Base-by-base conservation (phyloP, 1,284 basidiomycete genomes). In the Pisolithus thermaeus region DNA sequence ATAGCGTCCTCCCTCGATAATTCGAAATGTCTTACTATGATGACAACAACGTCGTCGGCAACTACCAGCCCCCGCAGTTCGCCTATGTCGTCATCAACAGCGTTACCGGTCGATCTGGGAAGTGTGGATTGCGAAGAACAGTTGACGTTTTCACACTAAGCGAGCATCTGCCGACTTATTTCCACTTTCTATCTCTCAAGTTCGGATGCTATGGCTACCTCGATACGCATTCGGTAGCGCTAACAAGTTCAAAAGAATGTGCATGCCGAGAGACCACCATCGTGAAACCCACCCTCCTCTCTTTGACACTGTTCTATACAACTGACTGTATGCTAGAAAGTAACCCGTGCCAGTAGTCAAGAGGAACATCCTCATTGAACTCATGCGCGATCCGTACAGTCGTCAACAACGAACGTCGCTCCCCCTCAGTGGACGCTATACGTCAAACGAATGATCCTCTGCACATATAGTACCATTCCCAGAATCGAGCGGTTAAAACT, bases 381-480 rank as follows among this genome's bases (percentile, higher is more conserved):
- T 89, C 63, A 70, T 92, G 93, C 2, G 97, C 92, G 43, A 97
- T 90, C 70, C 95, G 92, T 5, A 92, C 90, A 56, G 95, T 95
- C 1, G 92, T 93, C 77, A 94, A 80, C 87, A 93, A 51, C 36
- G 9, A 20, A 7, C 44, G 42, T 67, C 36, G 9, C 28, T 58
- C 47, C 28, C 14, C 41, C 20, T 41, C 5, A 8, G n/a, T 3
- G 4, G 45, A 4, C 14, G n/a, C 40, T 28, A 20, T 35, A 2
- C 46, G 41, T 38, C 25, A 37, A 37, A 25, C 22, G 9, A 30
- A 30, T 2, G 47, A 49, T 9, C 9, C 25, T 47, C 22, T 36
- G 35, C 49, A 70, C 81, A 51, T 58, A 93, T 89, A 61, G 96
- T 96, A 47, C 80, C 83, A 47, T 86, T 83, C 1, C 89, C 92